A percentile compares a stretch with the other conserved stretches of the same genome.
These are phyloP conservation scores for Stemphylium beticola DNA, from an alignment of 2,329 filamentous ascomycete genomes.

Conservation along the genomic window DNA sequence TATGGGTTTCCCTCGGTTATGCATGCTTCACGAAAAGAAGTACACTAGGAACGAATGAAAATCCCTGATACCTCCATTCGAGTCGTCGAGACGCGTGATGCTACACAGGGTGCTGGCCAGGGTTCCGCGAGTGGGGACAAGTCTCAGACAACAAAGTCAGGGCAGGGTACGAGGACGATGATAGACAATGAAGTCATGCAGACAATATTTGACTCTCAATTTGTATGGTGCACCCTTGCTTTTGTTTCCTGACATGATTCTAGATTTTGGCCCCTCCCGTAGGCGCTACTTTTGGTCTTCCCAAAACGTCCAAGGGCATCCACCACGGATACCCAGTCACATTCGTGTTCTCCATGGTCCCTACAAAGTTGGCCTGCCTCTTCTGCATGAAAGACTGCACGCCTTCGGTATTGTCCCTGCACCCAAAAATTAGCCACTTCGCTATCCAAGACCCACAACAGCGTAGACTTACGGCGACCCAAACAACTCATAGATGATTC, in stretches of 20 bases:
- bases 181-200: conserved; percentile 22
- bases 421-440: not conserved
- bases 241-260: conserved; percentile 2
- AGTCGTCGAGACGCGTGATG: conserved; percentile 32
- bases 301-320: conserved; percentile 59
- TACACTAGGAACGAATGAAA: conserved; percentile 54
- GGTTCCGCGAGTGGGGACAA: conserved; percentile 4
- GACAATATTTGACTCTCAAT: conserved; percentile 1
- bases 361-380: conserved; percentile 66
- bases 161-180: conserved; percentile 8
- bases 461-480: conserved; percentile 50
- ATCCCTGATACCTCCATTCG: conserved; percentile 47
- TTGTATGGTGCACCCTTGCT: not conserved
- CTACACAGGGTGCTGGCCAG: conserved; percentile 19
- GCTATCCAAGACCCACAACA: not conserved
- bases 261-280: conserved; percentile 40
- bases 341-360: conserved; percentile 64
- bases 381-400: conserved; percentile 74
- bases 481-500: conserved; percentile 67
- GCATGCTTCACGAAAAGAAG: conserved; percentile 51
- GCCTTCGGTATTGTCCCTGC: conserved; percentile 70
- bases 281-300: conserved; percentile 47
- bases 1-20: conserved; percentile 50
- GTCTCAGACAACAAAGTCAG: conserved; percentile 4
- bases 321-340: conserved; percentile 73